These are phyloP conservation scores for Colletotrichum spaethianum DNA, from an alignment of 2,329 filamentous ascomycete genomes.

Conservation along the genomic window DNA sequence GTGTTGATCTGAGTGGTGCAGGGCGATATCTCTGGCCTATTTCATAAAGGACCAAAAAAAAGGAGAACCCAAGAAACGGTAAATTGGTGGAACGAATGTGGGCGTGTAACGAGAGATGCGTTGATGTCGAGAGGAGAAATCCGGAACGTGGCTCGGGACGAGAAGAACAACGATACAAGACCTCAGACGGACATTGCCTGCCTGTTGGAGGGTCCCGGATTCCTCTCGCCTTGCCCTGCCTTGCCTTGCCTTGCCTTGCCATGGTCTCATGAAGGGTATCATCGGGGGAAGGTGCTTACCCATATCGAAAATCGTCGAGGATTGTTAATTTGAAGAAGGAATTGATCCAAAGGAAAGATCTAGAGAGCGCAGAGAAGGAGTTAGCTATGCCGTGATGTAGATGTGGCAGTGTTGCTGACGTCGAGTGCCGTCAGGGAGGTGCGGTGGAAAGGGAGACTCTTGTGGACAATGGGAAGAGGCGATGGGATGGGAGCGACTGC, in stretches of 20 bases:
- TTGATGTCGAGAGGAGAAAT: constrained; percentile 44
- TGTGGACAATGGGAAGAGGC: constrained; percentile 17
- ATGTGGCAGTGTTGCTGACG: background rate
- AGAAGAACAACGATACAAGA: constrained; percentile 17
- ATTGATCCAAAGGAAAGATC: constrained; percentile 45
- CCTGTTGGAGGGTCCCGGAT: background rate
- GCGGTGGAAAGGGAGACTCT: constrained; percentile 23
- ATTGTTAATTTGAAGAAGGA: constrained; percentile 46
- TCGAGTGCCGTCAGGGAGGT: constrained; percentile 1
- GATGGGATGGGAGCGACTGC: constrained; percentile 16
- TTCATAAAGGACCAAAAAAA: constrained; percentile 55
- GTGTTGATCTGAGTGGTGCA: constrained; percentile 45
- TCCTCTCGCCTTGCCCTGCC: constrained; percentile 42
- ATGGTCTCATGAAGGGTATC: constrained; percentile 23
- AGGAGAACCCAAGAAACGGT: constrained; percentile 61
- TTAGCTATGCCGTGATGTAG: constrained; percentile 45
- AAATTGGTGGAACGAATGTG: constrained; percentile 59
- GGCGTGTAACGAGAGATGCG: constrained; percentile 50
- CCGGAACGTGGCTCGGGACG: constrained; percentile 45
- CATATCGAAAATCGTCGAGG: constrained; percentile 57
- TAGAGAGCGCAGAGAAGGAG: constrained; percentile 42
- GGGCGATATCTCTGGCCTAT: constrained; percentile 47
- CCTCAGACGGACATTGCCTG: background rate
- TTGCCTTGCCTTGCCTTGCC: constrained; percentile 41
- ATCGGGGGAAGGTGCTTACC: constrained; percentile 59